Conservation (phyloP, 2,329 filamentous ascomycete genomes). For the Dactylellina cionopaga region DNA sequence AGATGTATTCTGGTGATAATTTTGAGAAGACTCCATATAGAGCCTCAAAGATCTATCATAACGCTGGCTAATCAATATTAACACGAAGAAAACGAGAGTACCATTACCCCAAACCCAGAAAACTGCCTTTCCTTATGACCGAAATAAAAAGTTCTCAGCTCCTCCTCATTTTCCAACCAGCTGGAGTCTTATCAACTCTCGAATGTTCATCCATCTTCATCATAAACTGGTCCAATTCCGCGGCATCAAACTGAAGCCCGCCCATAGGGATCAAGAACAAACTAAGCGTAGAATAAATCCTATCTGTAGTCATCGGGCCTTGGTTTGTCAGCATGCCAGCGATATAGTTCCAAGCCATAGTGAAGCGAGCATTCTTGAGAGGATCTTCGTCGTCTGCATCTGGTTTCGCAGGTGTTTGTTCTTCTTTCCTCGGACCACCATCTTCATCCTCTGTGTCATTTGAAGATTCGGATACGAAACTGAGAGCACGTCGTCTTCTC, state of each 20-base stretch:
- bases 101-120: not conserved
- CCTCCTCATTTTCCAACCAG: constrained; percentile 75
- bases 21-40: constrained; percentile 18
- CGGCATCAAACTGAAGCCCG: constrained; percentile 87
- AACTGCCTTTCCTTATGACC: not conserved
- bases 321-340: constrained; percentile 94
- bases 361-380: constrained; percentile 64
- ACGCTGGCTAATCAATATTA: constrained; percentile 19
- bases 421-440: constrained; percentile 66
- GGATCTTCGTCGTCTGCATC: constrained; percentile 63
- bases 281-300: constrained; percentile 94
- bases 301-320: constrained; percentile 77
- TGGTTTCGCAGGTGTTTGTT: constrained; percentile 72
- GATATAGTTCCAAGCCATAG: constrained; percentile 90
- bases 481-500: constrained; percentile 53
- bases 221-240: constrained; percentile 85
- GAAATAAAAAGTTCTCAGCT: not conserved
- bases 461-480: constrained; percentile 56
- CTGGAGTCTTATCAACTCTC: constrained; percentile 73
- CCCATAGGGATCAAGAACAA: constrained; percentile 78
- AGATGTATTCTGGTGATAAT: not conserved
- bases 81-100: constrained; percentile 8
- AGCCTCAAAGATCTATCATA: constrained; percentile 22
- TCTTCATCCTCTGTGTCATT: constrained; percentile 61
- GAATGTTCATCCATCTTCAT: constrained; percentile 78